These are phyloP conservation scores for Pseudoturritis turrita DNA, from an alignment of 345 rosid genomes.

Conservation along the genomic window DNA sequence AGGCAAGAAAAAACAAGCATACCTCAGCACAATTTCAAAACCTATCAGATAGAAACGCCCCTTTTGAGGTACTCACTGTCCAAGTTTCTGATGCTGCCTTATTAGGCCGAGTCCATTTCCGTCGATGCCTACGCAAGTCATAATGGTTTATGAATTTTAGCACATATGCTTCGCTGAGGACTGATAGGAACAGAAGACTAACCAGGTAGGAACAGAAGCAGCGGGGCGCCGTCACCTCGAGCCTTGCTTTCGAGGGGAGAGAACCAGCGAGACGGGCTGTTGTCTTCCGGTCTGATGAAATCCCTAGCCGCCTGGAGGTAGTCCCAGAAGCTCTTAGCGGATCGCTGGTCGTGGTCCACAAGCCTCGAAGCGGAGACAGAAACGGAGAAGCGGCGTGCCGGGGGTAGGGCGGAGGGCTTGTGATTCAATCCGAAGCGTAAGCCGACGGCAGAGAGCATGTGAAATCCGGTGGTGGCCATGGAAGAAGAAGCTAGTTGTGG, in stretches of 20 bases:
- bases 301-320: conserved; percentile 47
- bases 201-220: conserved; percentile 75
- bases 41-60: neutral
- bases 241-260: conserved; percentile 58
- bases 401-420: neutral
- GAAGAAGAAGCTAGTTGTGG: conserved; percentile 1
- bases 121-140: conserved; percentile 44
- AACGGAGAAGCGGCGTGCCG: conserved; percentile 5
- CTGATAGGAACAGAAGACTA: conserved; percentile 55
- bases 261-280: conserved; percentile 74
- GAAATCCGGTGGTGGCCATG: conserved; percentile 21
- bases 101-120: conserved; percentile 66
- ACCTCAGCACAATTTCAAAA: neutral
- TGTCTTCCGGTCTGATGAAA: conserved; percentile 40
- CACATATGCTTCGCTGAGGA: neutral
- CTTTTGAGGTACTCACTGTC: conserved; percentile 40
- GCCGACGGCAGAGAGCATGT: conserved; percentile 12
- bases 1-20: neutral
- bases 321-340: conserved; percentile 33
- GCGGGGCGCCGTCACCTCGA: conserved; percentile 46
- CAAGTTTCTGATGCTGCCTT: conserved; percentile 51
- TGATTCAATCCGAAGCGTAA: neutral
- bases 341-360: conserved; percentile 15
- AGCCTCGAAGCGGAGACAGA: neutral
- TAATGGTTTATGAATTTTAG: neutral